phyloP scores from a whole-genome alignment of 208 protist species.

The Trypanosoma caninum region DNA sequence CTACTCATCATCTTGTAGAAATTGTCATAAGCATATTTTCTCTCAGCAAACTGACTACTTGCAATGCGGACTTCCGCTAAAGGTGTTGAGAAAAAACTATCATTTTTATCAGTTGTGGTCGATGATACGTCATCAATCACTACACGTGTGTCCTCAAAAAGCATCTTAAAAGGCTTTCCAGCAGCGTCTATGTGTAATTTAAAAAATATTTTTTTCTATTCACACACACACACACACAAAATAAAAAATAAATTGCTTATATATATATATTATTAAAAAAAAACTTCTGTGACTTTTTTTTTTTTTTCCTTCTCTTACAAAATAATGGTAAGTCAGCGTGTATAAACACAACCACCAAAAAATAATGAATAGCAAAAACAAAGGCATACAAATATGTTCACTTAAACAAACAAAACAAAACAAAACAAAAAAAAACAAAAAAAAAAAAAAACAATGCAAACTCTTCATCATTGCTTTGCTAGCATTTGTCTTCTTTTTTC shows the following conservation, averaged over 20 bases:
- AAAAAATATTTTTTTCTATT: too few relatives aligned
- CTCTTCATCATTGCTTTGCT: neutral
- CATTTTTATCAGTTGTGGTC: neutral
- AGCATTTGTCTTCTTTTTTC: neutral
- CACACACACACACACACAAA: too few relatives aligned
- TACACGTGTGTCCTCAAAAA: too few relatives aligned
- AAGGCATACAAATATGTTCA: neutral
- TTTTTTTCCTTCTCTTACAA: neutral
- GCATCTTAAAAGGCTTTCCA: too few relatives aligned
- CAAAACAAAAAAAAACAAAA: neutral
- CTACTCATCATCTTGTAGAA: conserved; percentile 7
- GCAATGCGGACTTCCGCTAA: neutral
- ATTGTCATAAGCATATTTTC: neutral
- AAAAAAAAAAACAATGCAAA: neutral
- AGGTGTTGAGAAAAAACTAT: neutral
- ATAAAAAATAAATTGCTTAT: too few relatives aligned
- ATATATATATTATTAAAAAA: neutral
- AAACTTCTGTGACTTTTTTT: too few relatives aligned
- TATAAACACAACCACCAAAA: too few relatives aligned
- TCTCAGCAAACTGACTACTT: neutral
- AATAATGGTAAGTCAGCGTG: too few relatives aligned
- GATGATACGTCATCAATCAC: too few relatives aligned
- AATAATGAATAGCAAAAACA: neutral
- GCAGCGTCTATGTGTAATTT: too few relatives aligned
- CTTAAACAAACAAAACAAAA: neutral